phyloP scores from a whole-genome alignment of 1,284 basidiomycete species.

The Mycosarcoma maydis region DNA sequence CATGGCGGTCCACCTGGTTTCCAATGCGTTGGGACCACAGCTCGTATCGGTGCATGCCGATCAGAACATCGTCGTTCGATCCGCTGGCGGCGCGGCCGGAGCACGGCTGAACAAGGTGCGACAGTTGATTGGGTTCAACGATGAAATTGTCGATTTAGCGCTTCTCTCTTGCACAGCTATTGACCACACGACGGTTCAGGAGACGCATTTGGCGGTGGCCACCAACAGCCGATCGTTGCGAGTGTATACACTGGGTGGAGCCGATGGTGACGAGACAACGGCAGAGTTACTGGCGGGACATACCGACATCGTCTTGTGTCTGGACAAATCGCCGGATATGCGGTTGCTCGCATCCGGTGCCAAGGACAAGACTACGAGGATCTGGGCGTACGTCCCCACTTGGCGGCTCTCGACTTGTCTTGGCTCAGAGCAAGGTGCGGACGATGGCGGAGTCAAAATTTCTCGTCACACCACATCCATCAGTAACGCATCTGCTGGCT shows the following conservation, averaged over 20 bases:
- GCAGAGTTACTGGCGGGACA: conserved; percentile 71
- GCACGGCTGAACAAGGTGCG: conserved; percentile 70
- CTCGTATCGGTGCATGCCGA: conserved; percentile 88
- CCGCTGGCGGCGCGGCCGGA: conserved; percentile 69
- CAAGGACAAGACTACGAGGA: conserved; percentile 86
- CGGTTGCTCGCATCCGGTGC: conserved; percentile 85
- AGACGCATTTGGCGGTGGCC: conserved; percentile 86
- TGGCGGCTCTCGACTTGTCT: not conserved
- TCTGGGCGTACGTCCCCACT: conserved; percentile 74
- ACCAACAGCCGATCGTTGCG: conserved; percentile 94
- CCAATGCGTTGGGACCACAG: not conserved
- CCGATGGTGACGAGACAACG: conserved; percentile 43
- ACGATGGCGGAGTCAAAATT: conserved; percentile 15
- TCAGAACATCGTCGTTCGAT: conserved; percentile 88
- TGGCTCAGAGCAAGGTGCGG: not conserved
- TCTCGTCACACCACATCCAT: conserved; percentile 1
- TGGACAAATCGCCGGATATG: conserved; percentile 78
- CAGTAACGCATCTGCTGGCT: not conserved
- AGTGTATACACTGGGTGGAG: conserved; percentile 74
- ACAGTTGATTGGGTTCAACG: conserved; percentile 95
- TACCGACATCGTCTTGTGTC: conserved; percentile 86
- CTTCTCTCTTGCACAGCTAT: conserved; percentile 35
- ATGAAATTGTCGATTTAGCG: conserved; percentile 90
- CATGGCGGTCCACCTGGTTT: conserved; percentile 50
- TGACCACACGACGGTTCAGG: conserved; percentile 55